phyloP scores from a whole-genome alignment of 2,329 filamentous ascomycete genomes.

The Paramyrothecium roridum region DNA sequence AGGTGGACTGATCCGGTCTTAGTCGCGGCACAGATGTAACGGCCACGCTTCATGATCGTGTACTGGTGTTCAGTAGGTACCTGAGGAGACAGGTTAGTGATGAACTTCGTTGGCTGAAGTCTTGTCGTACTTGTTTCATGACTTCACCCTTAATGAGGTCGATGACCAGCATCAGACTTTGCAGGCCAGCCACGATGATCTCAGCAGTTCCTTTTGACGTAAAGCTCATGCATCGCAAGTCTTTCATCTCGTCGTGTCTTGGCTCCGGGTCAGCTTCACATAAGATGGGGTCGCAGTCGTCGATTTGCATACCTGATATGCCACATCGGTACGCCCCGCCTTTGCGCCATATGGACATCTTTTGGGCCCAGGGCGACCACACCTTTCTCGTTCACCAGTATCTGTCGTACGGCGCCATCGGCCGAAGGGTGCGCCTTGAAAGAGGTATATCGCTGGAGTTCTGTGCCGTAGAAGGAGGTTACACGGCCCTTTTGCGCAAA shows the following conservation, averaged over 20 bases:
- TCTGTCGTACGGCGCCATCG: constrained; percentile 80
- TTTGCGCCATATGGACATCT: constrained; percentile 83
- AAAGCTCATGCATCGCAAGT: constrained; percentile 93
- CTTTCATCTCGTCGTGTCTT: constrained; percentile 73
- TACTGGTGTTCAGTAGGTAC: constrained; percentile 74
- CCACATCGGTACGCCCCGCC: constrained; percentile 83
- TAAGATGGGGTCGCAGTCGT: not conserved
- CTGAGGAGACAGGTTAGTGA: constrained; percentile 29
- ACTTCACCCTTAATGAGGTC: constrained; percentile 69
- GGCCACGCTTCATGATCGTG: constrained; percentile 85
- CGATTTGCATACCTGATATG: constrained; percentile 64
- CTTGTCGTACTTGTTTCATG: constrained; percentile 53
- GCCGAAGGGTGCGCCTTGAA: constrained; percentile 72
- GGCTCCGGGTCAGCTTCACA: constrained; percentile 6
- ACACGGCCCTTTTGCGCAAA: constrained; percentile 68
- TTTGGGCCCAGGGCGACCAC: constrained; percentile 80
- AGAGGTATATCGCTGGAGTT: constrained; percentile 86
- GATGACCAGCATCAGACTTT: constrained; percentile 79
- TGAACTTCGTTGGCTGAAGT: not conserved
- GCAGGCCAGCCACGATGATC: constrained; percentile 82
- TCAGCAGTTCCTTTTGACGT: constrained; percentile 81
- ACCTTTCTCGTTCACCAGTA: constrained; percentile 88
- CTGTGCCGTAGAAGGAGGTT: constrained; percentile 80
- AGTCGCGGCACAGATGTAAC: constrained; percentile 90
- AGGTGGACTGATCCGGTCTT: constrained; percentile 80